Percentiles rank a stretch among this genome's conserved stretches.
These are phyloP conservation scores for Amoeboaphelidium protococcarum DNA, from an alignment of 371 early-diverging fungal genomes.

Conservation along the genomic window DNA sequence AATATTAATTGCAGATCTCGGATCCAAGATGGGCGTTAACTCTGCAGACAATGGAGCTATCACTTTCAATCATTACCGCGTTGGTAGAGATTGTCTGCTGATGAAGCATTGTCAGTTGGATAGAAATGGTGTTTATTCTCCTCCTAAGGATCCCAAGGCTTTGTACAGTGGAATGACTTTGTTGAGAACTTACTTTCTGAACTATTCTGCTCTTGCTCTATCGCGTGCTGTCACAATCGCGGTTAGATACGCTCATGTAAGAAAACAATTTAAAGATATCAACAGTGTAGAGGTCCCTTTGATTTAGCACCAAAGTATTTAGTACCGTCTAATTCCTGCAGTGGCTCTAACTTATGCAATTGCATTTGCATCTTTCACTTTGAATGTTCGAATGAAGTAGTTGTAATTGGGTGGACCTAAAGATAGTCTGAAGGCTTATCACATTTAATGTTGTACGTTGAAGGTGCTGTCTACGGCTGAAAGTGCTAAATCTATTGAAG, in stretches of 20 bases:
- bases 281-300: slow-evolving; percentile 30
- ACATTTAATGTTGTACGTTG: slow-evolving; percentile 8
- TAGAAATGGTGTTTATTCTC: slow-evolving; percentile 29
- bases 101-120: slow-evolving; percentile 45
- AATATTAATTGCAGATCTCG: slow-evolving; percentile 68
- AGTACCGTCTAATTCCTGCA: slow-evolving; percentile 37
- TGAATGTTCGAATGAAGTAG: background rate
- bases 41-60: slow-evolving; percentile 63
- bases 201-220: slow-evolving; percentile 12
- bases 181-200: slow-evolving; percentile 34
- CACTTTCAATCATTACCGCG: slow-evolving; percentile 39
- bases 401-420: background rate
- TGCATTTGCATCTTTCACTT: slow-evolving; percentile 21
- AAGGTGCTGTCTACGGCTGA: slow-evolving; percentile 49
- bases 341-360: slow-evolving; percentile 42
- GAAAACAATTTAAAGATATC: slow-evolving; percentile 23
- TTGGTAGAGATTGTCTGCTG: slow-evolving; percentile 50
- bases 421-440: background rate
- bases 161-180: slow-evolving; percentile 48
- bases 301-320: slow-evolving; percentile 44
- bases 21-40: slow-evolving; percentile 47
- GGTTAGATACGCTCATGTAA: slow-evolving; percentile 31
- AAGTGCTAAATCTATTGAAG: slow-evolving; percentile 48
- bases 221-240: slow-evolving; percentile 37
- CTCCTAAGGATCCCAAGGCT: slow-evolving; percentile 37